phyloP scores from a whole-genome alignment of 108 stramenopile species.

The Cyclotella kingstonii region DNA sequence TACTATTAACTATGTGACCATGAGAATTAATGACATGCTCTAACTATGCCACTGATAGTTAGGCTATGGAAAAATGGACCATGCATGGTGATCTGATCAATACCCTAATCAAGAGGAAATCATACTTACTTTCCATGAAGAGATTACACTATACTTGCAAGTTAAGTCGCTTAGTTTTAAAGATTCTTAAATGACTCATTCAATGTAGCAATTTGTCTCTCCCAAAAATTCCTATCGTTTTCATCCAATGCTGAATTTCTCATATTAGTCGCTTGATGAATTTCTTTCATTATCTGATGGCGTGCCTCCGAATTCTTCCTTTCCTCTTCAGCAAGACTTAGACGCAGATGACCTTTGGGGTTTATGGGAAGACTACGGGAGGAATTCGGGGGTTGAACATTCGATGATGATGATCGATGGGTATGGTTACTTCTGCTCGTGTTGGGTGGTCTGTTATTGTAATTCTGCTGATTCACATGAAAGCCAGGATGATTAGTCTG shows the following conservation, averaged over 20 bases:
- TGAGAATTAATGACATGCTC: too few species aligned
- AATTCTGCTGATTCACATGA: neutral
- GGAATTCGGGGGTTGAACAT: neutral
- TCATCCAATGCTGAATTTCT: conserved; percentile 32
- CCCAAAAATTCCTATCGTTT: conserved; percentile 46
- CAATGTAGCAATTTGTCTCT: conserved; percentile 46
- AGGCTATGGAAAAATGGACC: too few species aligned
- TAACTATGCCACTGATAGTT: too few species aligned
- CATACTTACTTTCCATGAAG: too few species aligned
- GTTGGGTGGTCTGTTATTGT: neutral
- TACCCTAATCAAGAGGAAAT: too few species aligned
- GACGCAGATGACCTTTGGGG: conserved; percentile 3
- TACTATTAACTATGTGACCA: too few species aligned
- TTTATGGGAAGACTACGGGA: neutral
- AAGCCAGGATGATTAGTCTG: neutral
- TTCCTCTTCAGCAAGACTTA: conserved; percentile 16
- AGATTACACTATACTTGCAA: too few species aligned
- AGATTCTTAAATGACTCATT: conserved; percentile 39
- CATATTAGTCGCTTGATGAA: conserved; percentile 47
- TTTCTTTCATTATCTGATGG: conserved; percentile 44
- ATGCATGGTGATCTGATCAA: too few species aligned
- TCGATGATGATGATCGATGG: neutral
- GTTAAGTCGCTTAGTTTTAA: too few species aligned
- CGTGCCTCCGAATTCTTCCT: conserved; percentile 40
- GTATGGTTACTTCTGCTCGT: neutral